Base-by-base conservation (phyloP, 2,329 filamentous ascomycete genomes). In the Fusarium brevicatenulatum region DNA sequence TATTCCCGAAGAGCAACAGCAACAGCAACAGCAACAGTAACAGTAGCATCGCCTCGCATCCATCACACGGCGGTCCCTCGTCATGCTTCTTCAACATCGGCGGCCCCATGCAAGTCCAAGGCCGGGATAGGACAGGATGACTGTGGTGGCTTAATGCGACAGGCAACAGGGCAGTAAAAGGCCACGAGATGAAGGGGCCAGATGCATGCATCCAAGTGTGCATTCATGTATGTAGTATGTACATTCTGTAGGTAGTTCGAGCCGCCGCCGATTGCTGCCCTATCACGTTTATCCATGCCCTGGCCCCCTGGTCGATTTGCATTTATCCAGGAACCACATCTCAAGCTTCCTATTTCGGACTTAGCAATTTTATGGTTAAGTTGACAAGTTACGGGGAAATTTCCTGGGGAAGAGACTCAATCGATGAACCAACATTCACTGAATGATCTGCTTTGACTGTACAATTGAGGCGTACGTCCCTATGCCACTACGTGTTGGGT, bases 291-390 rank as follows among this genome's bases (percentile, higher is more conserved):
- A 59, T 42, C 47, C 56, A 50, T 43, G 43, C 19, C 49, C 57
- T 52, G 37, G n/a, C 32, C 56, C 62, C 71, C 70, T 62, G 59
- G 63, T 53, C 63, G 40, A 59, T 66, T 60, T 56, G 70, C 54
- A 73, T 73, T 73, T 73, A 73, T 68, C 71, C 71, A 73, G 71
- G 71, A 71, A 73, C 71, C 67, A 59, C 58, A 59, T 68, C 54
- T 58, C 49, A 63, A 73, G 55, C 68, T 71, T 54, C 70, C 70
- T 68, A 40, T 71, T 73, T 59, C 37, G 71, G 62, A 62, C 54
- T 60, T 55, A 42, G 66, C 55, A 54, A 58, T 25, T 69, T 69
- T 69, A 68, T 68, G 66, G 66, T 69, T 69, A 69, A 69, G 62
- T 68, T 57, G 61, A 58, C 50, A 47, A 60, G 58, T 47, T 56